phyloP scores from a whole-genome alignment of 176 grass and related monocot species.

The Alopecurus myosuroides region DNA sequence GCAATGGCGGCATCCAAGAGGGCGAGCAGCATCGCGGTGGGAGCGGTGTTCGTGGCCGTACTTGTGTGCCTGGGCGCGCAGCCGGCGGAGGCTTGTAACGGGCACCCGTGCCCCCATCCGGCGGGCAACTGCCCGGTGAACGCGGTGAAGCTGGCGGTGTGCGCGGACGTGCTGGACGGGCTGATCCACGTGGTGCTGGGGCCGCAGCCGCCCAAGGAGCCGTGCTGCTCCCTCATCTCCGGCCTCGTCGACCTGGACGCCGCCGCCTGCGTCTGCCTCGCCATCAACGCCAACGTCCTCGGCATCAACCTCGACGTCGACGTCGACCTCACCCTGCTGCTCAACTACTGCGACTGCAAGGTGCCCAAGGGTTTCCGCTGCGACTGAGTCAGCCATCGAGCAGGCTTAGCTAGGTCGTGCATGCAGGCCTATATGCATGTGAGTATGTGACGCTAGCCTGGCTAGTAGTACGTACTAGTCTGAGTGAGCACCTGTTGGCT shows the following conservation, averaged over 20 bases:
- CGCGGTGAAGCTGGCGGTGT: conserved; percentile 57
- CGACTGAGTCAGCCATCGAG: background rate
- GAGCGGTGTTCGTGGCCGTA: background rate
- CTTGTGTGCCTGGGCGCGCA: background rate
- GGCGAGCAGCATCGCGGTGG: background rate
- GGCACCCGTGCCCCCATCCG: conserved; percentile 20
- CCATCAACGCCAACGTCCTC: conserved; percentile 67
- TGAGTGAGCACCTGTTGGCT: no score
- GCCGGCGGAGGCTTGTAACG: background rate
- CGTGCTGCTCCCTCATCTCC: conserved; percentile 57
- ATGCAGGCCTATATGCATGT: no score
- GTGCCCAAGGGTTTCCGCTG: conserved; percentile 52
- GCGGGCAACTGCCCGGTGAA: conserved; percentile 52
- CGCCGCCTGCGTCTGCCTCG: conserved; percentile 63
- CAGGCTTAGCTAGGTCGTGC: background rate
- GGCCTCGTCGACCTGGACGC: conserved; percentile 54
- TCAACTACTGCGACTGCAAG: conserved; percentile 65
- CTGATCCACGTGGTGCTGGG: conserved; percentile 42
- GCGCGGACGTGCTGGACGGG: conserved; percentile 55
- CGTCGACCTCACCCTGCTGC: conserved; percentile 55
- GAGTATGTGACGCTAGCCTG: no score
- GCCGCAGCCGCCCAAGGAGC: conserved; percentile 35
- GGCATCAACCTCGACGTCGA: conserved; percentile 44
- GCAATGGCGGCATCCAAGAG: background rate
- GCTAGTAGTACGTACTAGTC: no score